Percentiles rank a stretch among this genome's conserved stretches.
Conservation (phyloP, 2,329 filamentous ascomycete species). For the Neurospora sp. region DNA sequence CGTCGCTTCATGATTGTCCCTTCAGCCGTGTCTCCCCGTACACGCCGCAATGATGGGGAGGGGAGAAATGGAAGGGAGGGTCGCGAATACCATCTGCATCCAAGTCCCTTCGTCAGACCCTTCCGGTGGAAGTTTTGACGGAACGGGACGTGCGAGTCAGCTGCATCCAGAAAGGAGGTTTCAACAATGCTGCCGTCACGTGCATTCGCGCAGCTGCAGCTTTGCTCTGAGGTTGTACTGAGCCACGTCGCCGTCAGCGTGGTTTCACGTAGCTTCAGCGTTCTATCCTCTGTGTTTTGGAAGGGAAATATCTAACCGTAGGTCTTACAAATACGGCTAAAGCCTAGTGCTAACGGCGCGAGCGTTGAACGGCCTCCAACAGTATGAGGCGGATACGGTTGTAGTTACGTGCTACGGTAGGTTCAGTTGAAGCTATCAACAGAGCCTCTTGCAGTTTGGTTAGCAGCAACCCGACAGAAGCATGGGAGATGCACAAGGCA, state of each 20-base stretch:
- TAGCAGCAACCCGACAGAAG: neutral
- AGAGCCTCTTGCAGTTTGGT: neutral
- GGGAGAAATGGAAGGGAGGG: neutral
- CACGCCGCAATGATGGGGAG: neutral
- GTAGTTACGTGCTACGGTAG: neutral
- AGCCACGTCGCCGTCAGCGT: neutral
- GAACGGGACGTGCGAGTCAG: neutral
- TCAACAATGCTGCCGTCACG: constrained; percentile 9
- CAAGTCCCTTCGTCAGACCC: neutral
- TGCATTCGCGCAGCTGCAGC: constrained; percentile 11
- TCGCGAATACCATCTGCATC: neutral
- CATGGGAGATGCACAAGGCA: neutral
- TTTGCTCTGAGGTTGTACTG: constrained; percentile 5
- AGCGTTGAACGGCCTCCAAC: neutral
- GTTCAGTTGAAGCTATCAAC: neutral
- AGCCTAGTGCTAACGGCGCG: neutral
- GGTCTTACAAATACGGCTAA: neutral
- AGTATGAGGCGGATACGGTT: neutral
- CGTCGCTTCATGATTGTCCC: neutral
- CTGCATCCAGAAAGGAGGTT: neutral
- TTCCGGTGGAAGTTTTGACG: neutral
- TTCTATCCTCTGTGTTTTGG: neutral
- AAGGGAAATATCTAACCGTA: neutral
- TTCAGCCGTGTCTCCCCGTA: neutral
- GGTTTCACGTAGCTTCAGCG: neutral